Percentiles rank a stretch among this genome's conserved stretches.
Conservation (phyloP, 78 protist species). For the Isochrysis galbana region DNA sequence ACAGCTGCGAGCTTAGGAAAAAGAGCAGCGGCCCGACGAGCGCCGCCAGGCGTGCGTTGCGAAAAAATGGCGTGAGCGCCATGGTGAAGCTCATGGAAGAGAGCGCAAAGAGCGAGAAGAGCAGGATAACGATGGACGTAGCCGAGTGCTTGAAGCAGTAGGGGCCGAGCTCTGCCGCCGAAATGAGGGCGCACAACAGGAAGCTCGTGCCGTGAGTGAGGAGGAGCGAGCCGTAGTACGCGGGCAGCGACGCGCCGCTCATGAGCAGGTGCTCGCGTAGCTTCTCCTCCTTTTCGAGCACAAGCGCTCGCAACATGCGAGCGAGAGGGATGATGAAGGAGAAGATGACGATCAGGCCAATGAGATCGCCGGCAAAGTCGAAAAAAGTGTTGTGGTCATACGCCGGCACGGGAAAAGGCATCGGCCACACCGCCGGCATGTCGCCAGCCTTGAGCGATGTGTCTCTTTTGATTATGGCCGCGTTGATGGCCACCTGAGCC, state of each 20-base stretch:
- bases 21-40: background rate
- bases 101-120: slow-evolving; percentile 16
- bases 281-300: background rate
- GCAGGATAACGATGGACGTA: background rate
- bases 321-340: background rate
- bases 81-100: background rate
- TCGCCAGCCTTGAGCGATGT: background rate
- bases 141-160: background rate
- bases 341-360: background rate
- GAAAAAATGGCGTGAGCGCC: background rate
- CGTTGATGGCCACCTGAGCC: background rate
- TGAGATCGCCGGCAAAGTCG: background rate
- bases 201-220: background rate
- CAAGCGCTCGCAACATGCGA: background rate
- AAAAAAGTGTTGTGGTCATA: background rate
- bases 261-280: background rate
- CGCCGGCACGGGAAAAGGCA: background rate
- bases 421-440: background rate
- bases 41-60: background rate
- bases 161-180: background rate
- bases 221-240: too few species aligned
- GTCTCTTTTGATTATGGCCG: background rate
- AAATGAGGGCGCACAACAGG: background rate
- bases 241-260: background rate
- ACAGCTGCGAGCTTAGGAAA: background rate